Evolutionary conservation across 352 stramenopile species (phyloP).

Genomic region (Proteromonas lacertae): DNA sequence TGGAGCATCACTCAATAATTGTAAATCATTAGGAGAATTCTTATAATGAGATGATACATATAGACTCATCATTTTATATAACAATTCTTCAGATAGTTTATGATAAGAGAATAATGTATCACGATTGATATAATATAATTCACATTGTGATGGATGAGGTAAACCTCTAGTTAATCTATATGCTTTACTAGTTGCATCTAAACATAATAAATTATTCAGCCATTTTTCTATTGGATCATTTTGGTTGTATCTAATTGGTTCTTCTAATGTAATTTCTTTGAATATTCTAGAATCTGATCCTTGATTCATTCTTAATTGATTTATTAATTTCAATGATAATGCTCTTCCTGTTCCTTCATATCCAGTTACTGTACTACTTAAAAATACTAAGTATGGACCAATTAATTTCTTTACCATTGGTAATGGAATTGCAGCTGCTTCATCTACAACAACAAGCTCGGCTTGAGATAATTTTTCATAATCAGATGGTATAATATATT

Average conservation of each 20-base stretch:
- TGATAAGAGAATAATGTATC: conserved; percentile 98
- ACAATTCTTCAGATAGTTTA: conserved; percentile 74
- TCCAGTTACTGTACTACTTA: conserved; percentile 94
- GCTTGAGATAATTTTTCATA: conserved; percentile 76
- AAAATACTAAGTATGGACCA: conserved; percentile 75
- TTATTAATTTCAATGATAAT: conserved; percentile 89
- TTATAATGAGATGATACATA: conserved; percentile 98
- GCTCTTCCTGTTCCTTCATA: conserved; percentile 95
- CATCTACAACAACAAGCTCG: conserved; percentile 88
- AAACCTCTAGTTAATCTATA: conserved; percentile 55
- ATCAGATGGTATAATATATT: conserved; percentile 50
- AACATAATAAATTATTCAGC: conserved; percentile 80
- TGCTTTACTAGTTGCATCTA: conserved; percentile 34
- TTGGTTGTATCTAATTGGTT: conserved; percentile 79
- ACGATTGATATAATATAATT: conserved; percentile 91
- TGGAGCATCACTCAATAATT: conserved; percentile 86
- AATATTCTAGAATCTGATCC: conserved; percentile 14
- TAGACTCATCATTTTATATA: conserved; percentile 53
- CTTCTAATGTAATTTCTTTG: conserved; percentile 69
- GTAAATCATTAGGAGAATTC: conserved; percentile 95
- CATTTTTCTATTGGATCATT: conserved; percentile 80
- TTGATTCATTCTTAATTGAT: conserved; percentile 75
- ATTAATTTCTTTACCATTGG: conserved; percentile 78
- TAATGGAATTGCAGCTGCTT: conserved; percentile 96
- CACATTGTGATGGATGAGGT: conserved; percentile 67